phyloP scores from a whole-genome alignment of 495 filamentous ascomycete genomes.

The Neurospora sp. region DNA sequence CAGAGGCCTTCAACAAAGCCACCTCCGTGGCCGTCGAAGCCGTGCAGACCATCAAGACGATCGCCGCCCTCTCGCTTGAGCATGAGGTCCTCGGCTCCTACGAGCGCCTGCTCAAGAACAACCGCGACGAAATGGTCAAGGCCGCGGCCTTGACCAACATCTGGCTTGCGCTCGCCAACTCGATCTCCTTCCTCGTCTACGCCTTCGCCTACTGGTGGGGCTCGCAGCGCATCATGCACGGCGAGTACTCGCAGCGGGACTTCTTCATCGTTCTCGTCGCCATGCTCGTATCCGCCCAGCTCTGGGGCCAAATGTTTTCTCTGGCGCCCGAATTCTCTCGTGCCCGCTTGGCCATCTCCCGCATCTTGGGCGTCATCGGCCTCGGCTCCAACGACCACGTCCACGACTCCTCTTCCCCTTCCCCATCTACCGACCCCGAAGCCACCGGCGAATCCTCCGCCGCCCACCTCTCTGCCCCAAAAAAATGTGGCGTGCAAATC shows the following conservation, averaged over 20 bases:
- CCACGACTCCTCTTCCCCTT: background rate
- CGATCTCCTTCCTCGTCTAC: slow-evolving; percentile 63
- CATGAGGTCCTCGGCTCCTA: slow-evolving; percentile 66
- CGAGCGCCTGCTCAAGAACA: slow-evolving; percentile 3
- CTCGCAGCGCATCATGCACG: slow-evolving; percentile 55
- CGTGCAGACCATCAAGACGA: slow-evolving; percentile 73
- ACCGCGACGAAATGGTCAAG: slow-evolving; percentile 8
- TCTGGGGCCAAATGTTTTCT: slow-evolving; percentile 21
- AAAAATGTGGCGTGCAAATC: slow-evolving; percentile 38
- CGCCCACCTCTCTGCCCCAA: slow-evolving; percentile 24
- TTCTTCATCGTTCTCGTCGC: slow-evolving; percentile 69
- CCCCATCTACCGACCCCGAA: background rate
- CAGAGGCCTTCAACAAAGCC: slow-evolving; percentile 56
- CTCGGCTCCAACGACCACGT: slow-evolving; percentile 2
- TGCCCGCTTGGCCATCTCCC: slow-evolving; percentile 11
- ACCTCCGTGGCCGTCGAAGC: slow-evolving; percentile 78
- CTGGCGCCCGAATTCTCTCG: slow-evolving; percentile 21
- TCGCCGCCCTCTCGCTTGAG: slow-evolving; percentile 51
- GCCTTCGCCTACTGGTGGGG: slow-evolving; percentile 72
- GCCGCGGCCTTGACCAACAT: slow-evolving; percentile 6
- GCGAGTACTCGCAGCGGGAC: slow-evolving; percentile 56
- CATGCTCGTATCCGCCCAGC: slow-evolving; percentile 20
- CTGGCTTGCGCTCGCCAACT: slow-evolving; percentile 68
- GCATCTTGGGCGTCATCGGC: slow-evolving; percentile 6
- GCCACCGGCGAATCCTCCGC: slow-evolving; percentile 58